Evolutionary conservation across 352 stramenopile genomes (phyloP).

Genomic region (Globisporangium viniferum): DNA sequence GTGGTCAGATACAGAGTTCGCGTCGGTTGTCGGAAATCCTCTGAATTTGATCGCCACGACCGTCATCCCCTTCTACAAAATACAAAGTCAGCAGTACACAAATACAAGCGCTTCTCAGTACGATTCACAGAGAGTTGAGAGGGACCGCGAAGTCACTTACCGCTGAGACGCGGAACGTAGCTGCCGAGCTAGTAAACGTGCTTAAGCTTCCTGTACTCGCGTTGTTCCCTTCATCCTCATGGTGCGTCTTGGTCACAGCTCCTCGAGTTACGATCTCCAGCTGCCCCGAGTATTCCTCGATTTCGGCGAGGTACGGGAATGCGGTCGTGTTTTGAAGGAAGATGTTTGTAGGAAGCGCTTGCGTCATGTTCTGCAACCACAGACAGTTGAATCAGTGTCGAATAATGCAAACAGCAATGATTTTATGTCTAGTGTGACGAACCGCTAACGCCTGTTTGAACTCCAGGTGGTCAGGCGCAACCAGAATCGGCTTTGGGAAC

Average conservation of each 20-base stretch:
- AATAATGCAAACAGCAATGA: background rate
- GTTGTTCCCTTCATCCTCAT: background rate
- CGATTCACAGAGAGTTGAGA: background rate
- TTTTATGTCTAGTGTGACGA: conserved; percentile 1
- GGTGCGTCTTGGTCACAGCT: background rate
- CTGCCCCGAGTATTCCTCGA: conserved; percentile 49
- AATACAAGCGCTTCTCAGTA: background rate
- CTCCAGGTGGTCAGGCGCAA: conserved; percentile 55
- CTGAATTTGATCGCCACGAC: conserved; percentile 67
- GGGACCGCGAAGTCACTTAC: background rate
- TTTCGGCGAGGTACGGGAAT: conserved; percentile 53
- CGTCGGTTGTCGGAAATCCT: background rate
- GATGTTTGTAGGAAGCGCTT: conserved; percentile 63
- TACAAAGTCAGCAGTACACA: background rate
- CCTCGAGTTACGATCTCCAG: conserved; percentile 60
- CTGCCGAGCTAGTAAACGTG: conserved; percentile 6
- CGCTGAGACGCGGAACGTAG: conserved; percentile 50
- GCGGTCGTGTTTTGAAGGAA: conserved; percentile 75
- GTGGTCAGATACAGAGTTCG: background rate
- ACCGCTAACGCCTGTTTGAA: conserved; percentile 56
- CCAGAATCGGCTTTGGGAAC: conserved; percentile 36
- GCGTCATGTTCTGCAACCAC: conserved; percentile 23
- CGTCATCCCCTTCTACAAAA: conserved; percentile 66
- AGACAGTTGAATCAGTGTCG: background rate
- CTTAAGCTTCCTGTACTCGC: background rate